Evolutionary conservation across 2,329 filamentous ascomycete genomes (phyloP).

Genomic region (Orbilia ellipsospora): DNA sequence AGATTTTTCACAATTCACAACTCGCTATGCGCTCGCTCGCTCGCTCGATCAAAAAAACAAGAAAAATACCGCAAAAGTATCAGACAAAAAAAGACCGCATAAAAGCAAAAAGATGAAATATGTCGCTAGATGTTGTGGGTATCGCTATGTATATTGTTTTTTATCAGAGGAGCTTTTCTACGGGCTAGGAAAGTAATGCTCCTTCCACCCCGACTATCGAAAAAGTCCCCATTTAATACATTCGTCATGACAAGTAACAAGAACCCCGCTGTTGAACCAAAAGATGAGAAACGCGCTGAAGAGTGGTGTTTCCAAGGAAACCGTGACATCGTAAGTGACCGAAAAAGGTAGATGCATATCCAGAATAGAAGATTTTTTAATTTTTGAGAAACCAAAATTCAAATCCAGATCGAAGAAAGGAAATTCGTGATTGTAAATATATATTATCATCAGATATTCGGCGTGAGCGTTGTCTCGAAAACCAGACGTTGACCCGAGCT

Average conservation of each 20-base stretch:
- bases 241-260: conserved; percentile 4
- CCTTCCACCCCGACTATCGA: background rate
- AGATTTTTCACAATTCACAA: conserved; percentile 5
- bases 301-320: background rate
- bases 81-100: background rate
- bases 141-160: conserved; percentile 33
- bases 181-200: background rate
- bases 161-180: background rate
- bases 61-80: background rate
- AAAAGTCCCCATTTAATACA: background rate
- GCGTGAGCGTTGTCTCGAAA: background rate
- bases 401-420: too few relatives aligned
- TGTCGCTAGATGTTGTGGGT: conserved; percentile 45
- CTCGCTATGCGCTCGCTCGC: conserved; percentile 46
- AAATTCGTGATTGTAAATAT: background rate
- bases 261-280: conserved; percentile 3
- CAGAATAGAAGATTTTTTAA: background rate
- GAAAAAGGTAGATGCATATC: background rate
- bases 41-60: conserved; percentile 4
- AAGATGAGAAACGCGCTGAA: background rate
- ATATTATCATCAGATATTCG: too few relatives aligned
- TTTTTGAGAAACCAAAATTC: too few relatives aligned
- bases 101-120: conserved; percentile 4
- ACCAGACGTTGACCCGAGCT: background rate
- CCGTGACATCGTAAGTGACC: background rate